phyloP scores from a whole-genome alignment of 306 rosid species.

The Sesbania bispinosa region DNA sequence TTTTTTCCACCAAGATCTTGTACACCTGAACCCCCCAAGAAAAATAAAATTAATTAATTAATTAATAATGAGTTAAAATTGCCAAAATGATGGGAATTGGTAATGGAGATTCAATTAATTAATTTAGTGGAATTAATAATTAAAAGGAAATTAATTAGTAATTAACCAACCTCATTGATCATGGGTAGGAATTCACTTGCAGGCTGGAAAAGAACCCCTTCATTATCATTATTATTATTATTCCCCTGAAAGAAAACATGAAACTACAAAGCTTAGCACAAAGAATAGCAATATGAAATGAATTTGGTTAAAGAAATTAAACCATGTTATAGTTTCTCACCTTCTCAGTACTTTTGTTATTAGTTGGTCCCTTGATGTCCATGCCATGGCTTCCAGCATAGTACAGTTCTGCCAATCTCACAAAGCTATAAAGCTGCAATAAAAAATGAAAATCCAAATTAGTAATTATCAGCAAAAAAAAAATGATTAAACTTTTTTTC shows the following conservation, averaged over 20 bases:
- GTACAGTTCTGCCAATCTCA: constrained; percentile 68
- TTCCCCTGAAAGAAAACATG: constrained; percentile 44
- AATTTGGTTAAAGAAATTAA: constrained; percentile 6
- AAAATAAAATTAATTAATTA: background rate
- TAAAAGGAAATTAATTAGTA: too few relatives aligned
- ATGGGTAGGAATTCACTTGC: constrained; percentile 76
- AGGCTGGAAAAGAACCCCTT: constrained; percentile 61
- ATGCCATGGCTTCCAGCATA: constrained; percentile 98
- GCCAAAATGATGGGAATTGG: background rate
- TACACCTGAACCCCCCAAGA: constrained; percentile 67
- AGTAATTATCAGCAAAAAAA: background rate
- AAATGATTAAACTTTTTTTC: background rate
- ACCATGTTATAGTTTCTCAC: too few relatives aligned
- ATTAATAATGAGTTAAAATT: background rate
- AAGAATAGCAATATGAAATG: background rate
- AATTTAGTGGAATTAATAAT: background rate
- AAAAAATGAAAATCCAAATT: too few relatives aligned
- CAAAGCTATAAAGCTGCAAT: constrained; percentile 69
- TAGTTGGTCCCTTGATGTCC: constrained; percentile 91
- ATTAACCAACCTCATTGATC: constrained; percentile 88
- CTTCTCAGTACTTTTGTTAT: constrained; percentile 39
- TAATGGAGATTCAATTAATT: background rate
- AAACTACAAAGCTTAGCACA: constrained; percentile 5
- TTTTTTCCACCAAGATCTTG: constrained; percentile 62
- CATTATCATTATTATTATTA: too few relatives aligned